phyloP scores from a whole-genome alignment of 305 asterid species.

The Fraxinus dipetala region DNA sequence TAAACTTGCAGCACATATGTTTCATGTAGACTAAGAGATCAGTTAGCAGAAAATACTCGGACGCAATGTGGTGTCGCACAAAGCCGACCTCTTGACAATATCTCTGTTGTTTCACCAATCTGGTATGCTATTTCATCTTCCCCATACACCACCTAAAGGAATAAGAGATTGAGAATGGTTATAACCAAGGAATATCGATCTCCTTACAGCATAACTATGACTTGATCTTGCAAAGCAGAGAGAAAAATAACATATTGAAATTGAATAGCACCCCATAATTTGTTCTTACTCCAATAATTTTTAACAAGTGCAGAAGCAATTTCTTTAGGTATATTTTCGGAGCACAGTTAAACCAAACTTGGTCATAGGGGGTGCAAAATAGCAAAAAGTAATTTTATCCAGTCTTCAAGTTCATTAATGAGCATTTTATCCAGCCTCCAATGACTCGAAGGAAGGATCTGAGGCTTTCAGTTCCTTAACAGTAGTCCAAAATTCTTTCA shows the following conservation, averaged over 20 bases:
- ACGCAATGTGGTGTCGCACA: conserved; percentile 97
- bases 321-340: not conserved
- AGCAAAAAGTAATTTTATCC: not conserved
- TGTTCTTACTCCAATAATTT: not conserved
- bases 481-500: not conserved
- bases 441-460: not conserved
- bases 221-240: not conserved
- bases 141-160: conserved; percentile 73
- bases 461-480: not conserved
- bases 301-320: not conserved
- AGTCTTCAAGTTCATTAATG: not conserved
- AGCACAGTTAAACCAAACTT: not conserved
- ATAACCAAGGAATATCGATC: not conserved
- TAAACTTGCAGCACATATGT: conserved; percentile 6
- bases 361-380: not conserved
- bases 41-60: conserved; percentile 44
- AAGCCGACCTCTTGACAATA: conserved; percentile 74
- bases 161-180: conserved; percentile 18
- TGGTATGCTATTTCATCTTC: conserved; percentile 89
- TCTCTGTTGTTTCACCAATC: conserved; percentile 89
- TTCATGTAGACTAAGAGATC: conserved; percentile 6
- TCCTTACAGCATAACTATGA: not conserved
- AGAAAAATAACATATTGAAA: conserved; percentile 3
- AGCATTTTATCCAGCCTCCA: conserved; percentile 1
- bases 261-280: not conserved